Percentiles rank a stretch among this genome's conserved stretches.
phyloP scores from a whole-genome alignment of 2,329 filamentous ascomycete species.

The Aspergillus ochraceoroseus region DNA sequence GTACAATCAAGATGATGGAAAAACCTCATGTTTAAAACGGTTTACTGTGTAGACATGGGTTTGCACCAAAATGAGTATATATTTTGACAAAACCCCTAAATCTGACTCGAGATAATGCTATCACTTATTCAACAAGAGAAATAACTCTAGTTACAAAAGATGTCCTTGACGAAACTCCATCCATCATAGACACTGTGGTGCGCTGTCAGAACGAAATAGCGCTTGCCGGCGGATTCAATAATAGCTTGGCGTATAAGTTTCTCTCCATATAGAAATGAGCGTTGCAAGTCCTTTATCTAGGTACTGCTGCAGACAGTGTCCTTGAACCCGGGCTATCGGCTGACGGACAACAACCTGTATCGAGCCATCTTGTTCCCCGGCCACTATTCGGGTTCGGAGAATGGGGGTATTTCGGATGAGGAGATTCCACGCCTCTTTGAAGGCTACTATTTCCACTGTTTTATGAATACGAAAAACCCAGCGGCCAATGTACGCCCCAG shows the following conservation, averaged over 20 bases:
- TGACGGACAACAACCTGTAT: constrained; percentile 29
- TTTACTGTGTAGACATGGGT: no score
- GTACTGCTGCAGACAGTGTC: constrained; percentile 16
- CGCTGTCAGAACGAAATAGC: constrained; percentile 1
- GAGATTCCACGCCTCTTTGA: constrained; percentile 36
- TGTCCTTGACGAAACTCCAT: no score
- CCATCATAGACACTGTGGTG: constrained; percentile 7
- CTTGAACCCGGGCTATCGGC: constrained; percentile 16
- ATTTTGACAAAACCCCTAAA: no score
- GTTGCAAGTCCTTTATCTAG: constrained; percentile 37
- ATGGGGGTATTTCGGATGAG: constrained; percentile 36
- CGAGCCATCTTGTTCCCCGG: constrained; percentile 17
- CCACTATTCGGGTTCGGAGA: constrained; percentile 39
- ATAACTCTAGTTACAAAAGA: no score
- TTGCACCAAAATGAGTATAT: no score
- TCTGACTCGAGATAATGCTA: no score
- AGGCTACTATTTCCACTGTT: constrained; percentile 26
- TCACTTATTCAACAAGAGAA: no score
- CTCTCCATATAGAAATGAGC: constrained; percentile 18
- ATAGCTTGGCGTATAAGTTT: constrained; percentile 2
- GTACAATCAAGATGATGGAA: no score
- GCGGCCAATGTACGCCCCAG: constrained; percentile 39
- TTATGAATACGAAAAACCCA: constrained; percentile 27
- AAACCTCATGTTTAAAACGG: no score
- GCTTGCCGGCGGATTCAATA: neutral